A percentile compares a stretch with the other conserved stretches of the same genome.
These are phyloP conservation scores for Pinus albicaulis DNA, from an alignment of 75 land plant genomes.

Conservation along the genomic window DNA sequence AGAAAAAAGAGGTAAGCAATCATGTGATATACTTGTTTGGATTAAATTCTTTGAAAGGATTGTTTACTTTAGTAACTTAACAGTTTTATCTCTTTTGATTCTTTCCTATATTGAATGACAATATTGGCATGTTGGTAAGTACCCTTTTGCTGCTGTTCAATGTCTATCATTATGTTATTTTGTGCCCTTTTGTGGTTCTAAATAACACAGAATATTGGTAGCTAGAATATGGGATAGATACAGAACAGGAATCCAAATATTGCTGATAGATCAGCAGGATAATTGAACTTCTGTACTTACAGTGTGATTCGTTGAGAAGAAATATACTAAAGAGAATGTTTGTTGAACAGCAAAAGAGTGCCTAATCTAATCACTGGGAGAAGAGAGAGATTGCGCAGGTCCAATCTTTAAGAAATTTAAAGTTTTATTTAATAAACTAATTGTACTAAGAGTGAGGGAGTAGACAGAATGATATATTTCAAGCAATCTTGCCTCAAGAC, in stretches of 20 bases:
- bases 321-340: neutral
- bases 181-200: neutral
- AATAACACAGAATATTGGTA: neutral
- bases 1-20: slow-evolving; percentile 77
- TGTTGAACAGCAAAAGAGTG: neutral
- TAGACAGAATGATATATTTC: neutral
- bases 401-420: neutral
- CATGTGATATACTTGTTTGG: neutral
- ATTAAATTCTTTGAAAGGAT: neutral
- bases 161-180: neutral
- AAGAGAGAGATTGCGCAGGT: neutral
- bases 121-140: neutral
- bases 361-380: neutral
- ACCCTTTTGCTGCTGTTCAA: neutral
- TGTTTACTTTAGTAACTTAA: neutral
- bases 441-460: neutral
- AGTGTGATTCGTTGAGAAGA: neutral
- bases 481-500: neutral
- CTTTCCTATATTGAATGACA: neutral
- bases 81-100: neutral
- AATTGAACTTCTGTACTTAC: neutral
- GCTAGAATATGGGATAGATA: neutral
- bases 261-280: neutral
- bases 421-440: neutral
- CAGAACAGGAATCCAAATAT: neutral